Evolutionary conservation across 2,329 filamentous ascomycete species (phyloP).

Genomic region (Fusarium sulawesiense): DNA sequence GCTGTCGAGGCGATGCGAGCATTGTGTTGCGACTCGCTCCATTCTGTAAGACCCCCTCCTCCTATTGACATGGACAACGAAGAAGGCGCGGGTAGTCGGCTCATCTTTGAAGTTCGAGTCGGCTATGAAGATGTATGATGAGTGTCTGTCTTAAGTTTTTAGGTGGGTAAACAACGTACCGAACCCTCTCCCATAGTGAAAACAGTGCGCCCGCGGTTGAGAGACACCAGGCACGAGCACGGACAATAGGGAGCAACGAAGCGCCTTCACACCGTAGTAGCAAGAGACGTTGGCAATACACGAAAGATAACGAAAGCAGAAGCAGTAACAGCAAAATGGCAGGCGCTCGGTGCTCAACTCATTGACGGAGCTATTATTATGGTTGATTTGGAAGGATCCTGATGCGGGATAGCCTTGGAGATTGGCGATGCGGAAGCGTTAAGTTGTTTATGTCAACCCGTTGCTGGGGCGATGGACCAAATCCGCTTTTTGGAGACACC

Average conservation of each 20-base stretch:
- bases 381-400: constrained; percentile 37
- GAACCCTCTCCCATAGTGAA: constrained; percentile 52
- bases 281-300: constrained; percentile 44
- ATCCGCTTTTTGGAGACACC: constrained; percentile 9
- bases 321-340: constrained; percentile 18
- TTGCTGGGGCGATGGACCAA: constrained; percentile 36
- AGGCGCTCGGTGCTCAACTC: constrained; percentile 16
- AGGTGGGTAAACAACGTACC: constrained; percentile 36
- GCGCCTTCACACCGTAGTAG: constrained; percentile 45
- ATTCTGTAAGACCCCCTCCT: constrained; percentile 61
- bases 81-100: constrained; percentile 49
- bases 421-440: constrained; percentile 44
- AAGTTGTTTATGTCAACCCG: constrained; percentile 38
- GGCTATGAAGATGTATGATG: constrained; percentile 33
- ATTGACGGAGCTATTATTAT: constrained; percentile 44
- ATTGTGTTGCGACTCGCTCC: constrained; percentile 71
- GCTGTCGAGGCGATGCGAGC: constrained; percentile 59
- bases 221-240: constrained; percentile 39
- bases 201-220: constrained; percentile 39
- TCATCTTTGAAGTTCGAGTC: constrained; percentile 48
- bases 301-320: not conserved
- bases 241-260: constrained; percentile 53
- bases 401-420: constrained; percentile 41
- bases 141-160: not conserved
- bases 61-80: constrained; percentile 40